A percentile compares a stretch with the other conserved stretches of the same genome.
phyloP scores from a whole-genome alignment of 345 rosid species.

The Pseudoturritis turrita region DNA sequence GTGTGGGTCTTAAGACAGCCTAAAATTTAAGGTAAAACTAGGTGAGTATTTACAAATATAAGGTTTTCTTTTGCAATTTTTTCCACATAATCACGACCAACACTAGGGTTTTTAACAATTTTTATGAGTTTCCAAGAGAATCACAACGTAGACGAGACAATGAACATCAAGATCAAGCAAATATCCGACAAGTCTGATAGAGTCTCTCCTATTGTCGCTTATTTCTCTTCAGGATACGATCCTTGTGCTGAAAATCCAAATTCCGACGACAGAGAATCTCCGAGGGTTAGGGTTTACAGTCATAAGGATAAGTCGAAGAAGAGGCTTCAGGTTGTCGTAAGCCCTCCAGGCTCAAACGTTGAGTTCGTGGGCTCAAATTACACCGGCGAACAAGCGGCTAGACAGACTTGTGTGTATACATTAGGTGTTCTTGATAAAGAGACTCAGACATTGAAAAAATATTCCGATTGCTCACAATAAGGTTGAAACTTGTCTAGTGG shows the following conservation, averaged over 20 bases:
- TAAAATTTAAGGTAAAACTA: neutral
- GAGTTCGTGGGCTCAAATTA: constrained; percentile 71
- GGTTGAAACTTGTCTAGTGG: constrained; percentile 43
- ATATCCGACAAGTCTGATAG: constrained; percentile 42
- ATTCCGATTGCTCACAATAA: constrained; percentile 75
- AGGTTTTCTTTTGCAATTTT: constrained; percentile 8
- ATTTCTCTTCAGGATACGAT: constrained; percentile 67
- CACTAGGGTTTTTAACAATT: constrained; percentile 13
- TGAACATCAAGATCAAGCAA: constrained; percentile 37
- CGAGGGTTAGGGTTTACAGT: constrained; percentile 43
- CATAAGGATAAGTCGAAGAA: constrained; percentile 35
- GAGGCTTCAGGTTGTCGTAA: constrained; percentile 70
- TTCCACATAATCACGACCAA: neutral
- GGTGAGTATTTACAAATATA: neutral
- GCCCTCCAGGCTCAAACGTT: constrained; percentile 49
- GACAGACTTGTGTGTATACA: constrained; percentile 55
- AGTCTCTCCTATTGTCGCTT: constrained; percentile 61
- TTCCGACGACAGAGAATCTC: neutral
- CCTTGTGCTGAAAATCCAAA: constrained; percentile 19
- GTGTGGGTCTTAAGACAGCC: too few species aligned
- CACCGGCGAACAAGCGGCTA: constrained; percentile 58
- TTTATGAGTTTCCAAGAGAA: neutral
- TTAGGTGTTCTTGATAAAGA: constrained; percentile 75
- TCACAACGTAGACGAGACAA: neutral
- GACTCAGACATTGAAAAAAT: constrained; percentile 50